Evolutionary conservation across 164 flowering plant species (phyloP).

Genomic region (Stephania cephalantha): DNA sequence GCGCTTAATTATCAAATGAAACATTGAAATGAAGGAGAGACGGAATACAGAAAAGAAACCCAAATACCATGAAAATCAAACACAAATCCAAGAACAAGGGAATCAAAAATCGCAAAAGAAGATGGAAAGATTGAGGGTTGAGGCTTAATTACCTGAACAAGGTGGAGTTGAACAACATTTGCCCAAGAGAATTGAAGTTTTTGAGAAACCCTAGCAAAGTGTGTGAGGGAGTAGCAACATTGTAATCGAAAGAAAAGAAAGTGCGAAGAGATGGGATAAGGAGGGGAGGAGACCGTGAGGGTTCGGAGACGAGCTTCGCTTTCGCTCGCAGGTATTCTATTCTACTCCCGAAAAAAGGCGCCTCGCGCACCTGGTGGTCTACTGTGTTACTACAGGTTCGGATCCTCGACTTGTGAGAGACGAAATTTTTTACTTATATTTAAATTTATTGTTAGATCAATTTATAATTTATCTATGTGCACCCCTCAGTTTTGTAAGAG

Average conservation of each 20-base stretch:
- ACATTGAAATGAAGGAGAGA: not conserved
- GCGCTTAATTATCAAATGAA: not conserved
- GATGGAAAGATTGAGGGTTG: not conserved
- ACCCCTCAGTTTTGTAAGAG: too few relatives aligned
- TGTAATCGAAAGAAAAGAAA: not conserved
- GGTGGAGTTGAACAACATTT: not conserved
- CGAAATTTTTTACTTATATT: too few relatives aligned
- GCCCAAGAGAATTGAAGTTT: not conserved
- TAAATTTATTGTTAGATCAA: too few relatives aligned
- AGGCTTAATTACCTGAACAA: not conserved
- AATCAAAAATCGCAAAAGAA: not conserved
- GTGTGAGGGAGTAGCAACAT: not conserved
- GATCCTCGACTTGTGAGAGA: too few relatives aligned
- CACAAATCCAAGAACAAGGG: not conserved
- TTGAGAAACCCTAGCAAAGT: not conserved
- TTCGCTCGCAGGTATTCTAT: too few relatives aligned
- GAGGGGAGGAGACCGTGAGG: not conserved
- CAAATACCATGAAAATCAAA: not conserved
- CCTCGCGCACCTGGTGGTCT: too few relatives aligned
- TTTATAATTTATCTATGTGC: too few relatives aligned
- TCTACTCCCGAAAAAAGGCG: too few relatives aligned
- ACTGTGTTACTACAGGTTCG: too few relatives aligned
- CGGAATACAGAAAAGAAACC: not conserved
- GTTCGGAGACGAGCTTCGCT: not conserved
- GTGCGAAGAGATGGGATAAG: not conserved